Evolutionary conservation across 805 yeast genomes (phyloP).

Genomic region (Debaryomyces castellii): DNA sequence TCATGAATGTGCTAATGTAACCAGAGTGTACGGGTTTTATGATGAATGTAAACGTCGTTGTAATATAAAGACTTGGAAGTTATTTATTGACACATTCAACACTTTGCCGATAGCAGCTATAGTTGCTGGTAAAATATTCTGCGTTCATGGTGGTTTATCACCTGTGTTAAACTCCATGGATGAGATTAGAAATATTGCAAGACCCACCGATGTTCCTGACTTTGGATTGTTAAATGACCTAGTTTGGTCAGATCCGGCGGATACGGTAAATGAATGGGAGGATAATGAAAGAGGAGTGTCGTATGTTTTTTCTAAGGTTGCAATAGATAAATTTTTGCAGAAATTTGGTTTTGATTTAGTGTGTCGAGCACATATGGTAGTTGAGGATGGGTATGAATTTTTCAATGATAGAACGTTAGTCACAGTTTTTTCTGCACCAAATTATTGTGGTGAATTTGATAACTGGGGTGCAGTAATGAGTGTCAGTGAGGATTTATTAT

Average conservation of each 20-base stretch:
- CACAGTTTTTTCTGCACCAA: conserved; percentile 80
- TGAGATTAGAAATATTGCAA: conserved; percentile 69
- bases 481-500: conserved; percentile 86
- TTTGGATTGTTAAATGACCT: conserved; percentile 75
- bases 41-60: conserved; percentile 97
- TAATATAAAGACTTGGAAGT: conserved; percentile 90
- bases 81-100: conserved; percentile 91
- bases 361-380: conserved; percentile 88
- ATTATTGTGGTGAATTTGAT: conserved; percentile 79
- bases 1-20: conserved; percentile 96
- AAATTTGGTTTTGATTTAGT: conserved; percentile 79
- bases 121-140: conserved; percentile 92
- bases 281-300: conserved; percentile 85
- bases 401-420: conserved; percentile 72
- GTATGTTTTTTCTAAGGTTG: conserved; percentile 75
- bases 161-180: conserved; percentile 74
- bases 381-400: conserved; percentile 85
- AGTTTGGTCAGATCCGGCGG: conserved; percentile 85
- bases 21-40: conserved; percentile 94
- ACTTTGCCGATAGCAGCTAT: conserved; percentile 94
- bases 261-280: conserved; percentile 81
- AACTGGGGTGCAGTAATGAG: conserved; percentile 97
- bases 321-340: conserved; percentile 72
- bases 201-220: conserved; percentile 88
- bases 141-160: conserved; percentile 83